A percentile compares a stretch with the other conserved stretches of the same genome.
phyloP scores from a whole-genome alignment of 257 asterid genomes.

The Ocimum tenuiflorum region DNA sequence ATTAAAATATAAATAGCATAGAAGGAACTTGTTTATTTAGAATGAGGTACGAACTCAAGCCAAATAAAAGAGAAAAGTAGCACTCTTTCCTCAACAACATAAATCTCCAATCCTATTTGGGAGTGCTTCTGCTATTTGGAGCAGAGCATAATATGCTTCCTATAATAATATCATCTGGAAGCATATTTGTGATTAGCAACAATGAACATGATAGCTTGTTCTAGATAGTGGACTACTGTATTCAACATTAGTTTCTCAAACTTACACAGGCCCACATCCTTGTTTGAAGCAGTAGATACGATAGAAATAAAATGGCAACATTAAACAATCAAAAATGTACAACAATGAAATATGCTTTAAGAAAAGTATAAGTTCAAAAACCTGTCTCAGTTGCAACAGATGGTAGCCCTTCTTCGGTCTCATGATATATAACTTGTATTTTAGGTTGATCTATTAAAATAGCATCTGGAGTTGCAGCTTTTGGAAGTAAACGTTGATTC shows the following conservation, averaged over 20 bases:
- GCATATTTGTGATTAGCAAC: neutral
- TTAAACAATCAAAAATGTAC: neutral
- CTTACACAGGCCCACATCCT: neutral
- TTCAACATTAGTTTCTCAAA: neutral
- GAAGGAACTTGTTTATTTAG: neutral
- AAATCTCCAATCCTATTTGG: neutral
- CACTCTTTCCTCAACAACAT: neutral
- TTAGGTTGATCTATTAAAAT: constrained; percentile 65
- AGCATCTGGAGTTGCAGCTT: constrained; percentile 37
- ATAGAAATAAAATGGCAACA: neutral
- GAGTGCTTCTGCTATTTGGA: neutral
- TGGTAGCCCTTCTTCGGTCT: constrained; percentile 31
- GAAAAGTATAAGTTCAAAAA: constrained; percentile 22
- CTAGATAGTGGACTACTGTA: neutral
- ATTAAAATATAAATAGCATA: constrained; percentile 5
- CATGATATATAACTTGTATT: constrained; percentile 53
- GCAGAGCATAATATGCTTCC: neutral
- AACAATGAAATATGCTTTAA: neutral
- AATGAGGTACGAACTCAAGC: constrained; percentile 9
- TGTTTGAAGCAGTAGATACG: neutral
- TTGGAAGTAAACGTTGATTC: constrained; percentile 53
- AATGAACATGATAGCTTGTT: neutral
- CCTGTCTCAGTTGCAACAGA: constrained; percentile 43
- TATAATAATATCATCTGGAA: neutral
- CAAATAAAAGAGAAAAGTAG: constrained; percentile 3